A percentile compares a stretch with the other conserved stretches of the same genome.
Conservation (phyloP, 1,284 basidiomycete genomes). For the Tilletia setariae region DNA sequence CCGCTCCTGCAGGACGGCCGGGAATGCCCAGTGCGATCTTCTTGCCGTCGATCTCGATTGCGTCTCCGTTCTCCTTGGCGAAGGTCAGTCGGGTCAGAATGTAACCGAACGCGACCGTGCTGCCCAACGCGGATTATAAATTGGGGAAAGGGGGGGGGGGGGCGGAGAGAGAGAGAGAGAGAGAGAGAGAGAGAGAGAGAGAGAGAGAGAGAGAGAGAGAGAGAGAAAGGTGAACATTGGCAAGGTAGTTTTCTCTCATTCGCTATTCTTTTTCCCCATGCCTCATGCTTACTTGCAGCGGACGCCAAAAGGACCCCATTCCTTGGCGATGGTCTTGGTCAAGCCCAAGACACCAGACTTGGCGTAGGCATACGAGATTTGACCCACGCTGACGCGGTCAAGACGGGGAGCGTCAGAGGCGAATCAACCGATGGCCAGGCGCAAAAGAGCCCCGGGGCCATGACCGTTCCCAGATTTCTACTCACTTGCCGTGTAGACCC, state of each 20-base stretch:
- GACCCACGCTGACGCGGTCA: slow-evolving; percentile 61
- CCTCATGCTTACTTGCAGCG: slow-evolving; percentile 36
- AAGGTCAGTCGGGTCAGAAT: slow-evolving; percentile 68
- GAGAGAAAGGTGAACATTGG: too few species aligned
- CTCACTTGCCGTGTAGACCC: slow-evolving; percentile 41
- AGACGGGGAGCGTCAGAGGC: neutral
- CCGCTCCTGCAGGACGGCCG: slow-evolving; percentile 64
- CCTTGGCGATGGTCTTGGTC: slow-evolving; percentile 80
- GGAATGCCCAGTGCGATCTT: slow-evolving; percentile 70
- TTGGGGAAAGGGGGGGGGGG: too few species aligned
- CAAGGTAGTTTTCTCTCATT: too few species aligned
- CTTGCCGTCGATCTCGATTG: slow-evolving; percentile 76
- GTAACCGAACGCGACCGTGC: slow-evolving; percentile 74
- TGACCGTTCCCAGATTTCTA: too few species aligned
- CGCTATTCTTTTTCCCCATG: too few species aligned
- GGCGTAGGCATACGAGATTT: slow-evolving; percentile 67
- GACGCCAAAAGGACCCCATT: slow-evolving; percentile 79
- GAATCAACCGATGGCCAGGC: too few species aligned
- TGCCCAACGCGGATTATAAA: slow-evolving; percentile 60
- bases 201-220: too few species aligned
- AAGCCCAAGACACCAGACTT: slow-evolving; percentile 59
- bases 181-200: too few species aligned
- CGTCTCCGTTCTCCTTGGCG: slow-evolving; percentile 71
- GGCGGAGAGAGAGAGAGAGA: too few species aligned
- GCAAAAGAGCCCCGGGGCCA: too few species aligned